Evolutionary conservation across 75 land plant species (phyloP).

Genomic region (Pinus albicaulis): DNA sequence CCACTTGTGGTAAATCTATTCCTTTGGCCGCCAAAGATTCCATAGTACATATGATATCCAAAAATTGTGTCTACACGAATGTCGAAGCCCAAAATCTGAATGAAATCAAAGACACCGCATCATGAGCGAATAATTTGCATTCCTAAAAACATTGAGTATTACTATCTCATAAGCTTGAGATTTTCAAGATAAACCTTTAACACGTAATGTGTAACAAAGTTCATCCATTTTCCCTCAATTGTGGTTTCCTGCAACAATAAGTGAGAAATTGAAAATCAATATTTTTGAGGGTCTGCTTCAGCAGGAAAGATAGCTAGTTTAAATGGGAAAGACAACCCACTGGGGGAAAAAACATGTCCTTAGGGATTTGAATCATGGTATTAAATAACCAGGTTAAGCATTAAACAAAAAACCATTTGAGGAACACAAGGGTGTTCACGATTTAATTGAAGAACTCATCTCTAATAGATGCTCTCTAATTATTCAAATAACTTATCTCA

Average conservation of each 20-base stretch:
- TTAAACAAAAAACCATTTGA: background rate
- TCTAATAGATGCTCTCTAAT: no score
- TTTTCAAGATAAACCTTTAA: slow-evolving; percentile 18
- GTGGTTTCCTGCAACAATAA: slow-evolving; percentile 22
- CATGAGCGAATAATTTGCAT: slow-evolving; percentile 47
- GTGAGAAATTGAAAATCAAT: background rate
- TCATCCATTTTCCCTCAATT: slow-evolving; percentile 22
- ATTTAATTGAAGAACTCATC: slow-evolving; percentile 31
- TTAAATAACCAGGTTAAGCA: background rate
- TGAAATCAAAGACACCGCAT: slow-evolving; percentile 31
- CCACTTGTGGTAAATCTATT: slow-evolving; percentile 71
- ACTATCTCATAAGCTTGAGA: background rate
- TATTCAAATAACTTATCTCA: no score
- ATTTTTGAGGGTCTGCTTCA: background rate
- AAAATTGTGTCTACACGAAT: slow-evolving; percentile 31
- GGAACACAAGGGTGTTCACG: no score
- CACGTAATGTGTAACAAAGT: slow-evolving; percentile 32
- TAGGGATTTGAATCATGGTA: no score
- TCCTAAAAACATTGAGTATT: background rate
- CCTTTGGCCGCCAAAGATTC: slow-evolving; percentile 82
- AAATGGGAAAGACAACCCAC: background rate
- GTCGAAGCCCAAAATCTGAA: slow-evolving; percentile 22
- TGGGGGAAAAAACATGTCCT: no score
- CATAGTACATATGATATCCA: slow-evolving; percentile 65
- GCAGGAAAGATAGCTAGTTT: background rate